These are phyloP conservation scores for Castanea sativa DNA, from an alignment of 306 rosid genomes.

Conservation along the genomic window DNA sequence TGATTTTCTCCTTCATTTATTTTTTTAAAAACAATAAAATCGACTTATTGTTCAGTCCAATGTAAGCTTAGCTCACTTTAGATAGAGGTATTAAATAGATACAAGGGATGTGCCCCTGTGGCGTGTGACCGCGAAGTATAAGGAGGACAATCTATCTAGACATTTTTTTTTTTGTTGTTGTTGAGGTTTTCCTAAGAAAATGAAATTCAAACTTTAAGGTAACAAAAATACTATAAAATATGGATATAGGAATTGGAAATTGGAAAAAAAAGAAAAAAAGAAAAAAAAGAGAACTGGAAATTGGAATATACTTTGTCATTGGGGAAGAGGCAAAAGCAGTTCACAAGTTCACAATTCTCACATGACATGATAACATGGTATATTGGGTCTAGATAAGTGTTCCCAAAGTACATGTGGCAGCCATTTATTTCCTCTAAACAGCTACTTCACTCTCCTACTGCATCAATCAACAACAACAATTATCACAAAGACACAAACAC, in stretches of 20 bases:
- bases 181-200: too few species aligned
- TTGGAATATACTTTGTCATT: neutral
- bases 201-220: neutral
- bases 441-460: too few species aligned
- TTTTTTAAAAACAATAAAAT: too few species aligned
- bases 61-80: too few species aligned
- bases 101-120: neutral
- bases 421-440: neutral
- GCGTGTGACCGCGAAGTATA: neutral
- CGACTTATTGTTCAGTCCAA: too few species aligned
- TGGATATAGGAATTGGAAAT: too few species aligned
- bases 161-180: neutral
- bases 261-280: too few species aligned
- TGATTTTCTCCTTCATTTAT: too few species aligned
- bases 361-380: neutral
- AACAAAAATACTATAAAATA: neutral
- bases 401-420: constrained; percentile 40
- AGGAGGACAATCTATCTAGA: neutral
- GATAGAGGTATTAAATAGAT: too few species aligned
- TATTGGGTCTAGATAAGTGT: constrained; percentile 29
- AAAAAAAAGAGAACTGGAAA: too few species aligned
- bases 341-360: neutral
- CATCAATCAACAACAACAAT: neutral
- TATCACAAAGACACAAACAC: too few species aligned
- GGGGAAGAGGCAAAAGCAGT: neutral